phyloP scores from a whole-genome alignment of 257 asterid genomes.

The Solanum ossicruentum region DNA sequence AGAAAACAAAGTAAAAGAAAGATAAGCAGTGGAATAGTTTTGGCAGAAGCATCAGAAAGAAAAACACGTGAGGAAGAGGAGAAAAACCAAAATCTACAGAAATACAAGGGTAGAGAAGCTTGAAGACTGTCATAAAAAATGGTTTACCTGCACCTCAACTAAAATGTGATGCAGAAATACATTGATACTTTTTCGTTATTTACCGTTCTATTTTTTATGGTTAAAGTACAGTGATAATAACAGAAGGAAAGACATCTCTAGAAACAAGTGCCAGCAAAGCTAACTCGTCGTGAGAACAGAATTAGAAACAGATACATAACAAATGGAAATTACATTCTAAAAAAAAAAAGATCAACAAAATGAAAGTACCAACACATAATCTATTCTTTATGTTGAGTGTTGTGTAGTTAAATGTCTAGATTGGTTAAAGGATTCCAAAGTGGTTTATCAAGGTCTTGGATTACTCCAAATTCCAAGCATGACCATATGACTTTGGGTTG shows the following conservation, averaged over 20 bases:
- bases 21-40: background rate
- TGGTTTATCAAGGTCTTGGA: background rate
- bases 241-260: background rate
- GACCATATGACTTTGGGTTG: background rate
- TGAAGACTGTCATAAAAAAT: background rate
- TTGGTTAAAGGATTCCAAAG: background rate
- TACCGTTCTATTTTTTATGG: background rate
- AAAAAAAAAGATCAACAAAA: background rate
- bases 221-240: background rate
- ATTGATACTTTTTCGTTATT: background rate
- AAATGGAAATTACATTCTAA: background rate
- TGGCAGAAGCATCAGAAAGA: background rate
- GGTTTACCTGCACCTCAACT: background rate
- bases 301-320: background rate
- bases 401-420: background rate
- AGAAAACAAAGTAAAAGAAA: conserved; percentile 19
- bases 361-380: background rate
- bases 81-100: background rate
- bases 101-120: background rate
- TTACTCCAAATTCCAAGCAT: background rate
- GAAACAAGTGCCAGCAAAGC: background rate
- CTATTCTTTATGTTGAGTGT: background rate
- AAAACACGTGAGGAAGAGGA: background rate
- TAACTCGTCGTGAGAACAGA: background rate
- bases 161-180: background rate